Conservation (phyloP, 192 early-diverging fungal species). For the Coemansia sp. region DNA sequence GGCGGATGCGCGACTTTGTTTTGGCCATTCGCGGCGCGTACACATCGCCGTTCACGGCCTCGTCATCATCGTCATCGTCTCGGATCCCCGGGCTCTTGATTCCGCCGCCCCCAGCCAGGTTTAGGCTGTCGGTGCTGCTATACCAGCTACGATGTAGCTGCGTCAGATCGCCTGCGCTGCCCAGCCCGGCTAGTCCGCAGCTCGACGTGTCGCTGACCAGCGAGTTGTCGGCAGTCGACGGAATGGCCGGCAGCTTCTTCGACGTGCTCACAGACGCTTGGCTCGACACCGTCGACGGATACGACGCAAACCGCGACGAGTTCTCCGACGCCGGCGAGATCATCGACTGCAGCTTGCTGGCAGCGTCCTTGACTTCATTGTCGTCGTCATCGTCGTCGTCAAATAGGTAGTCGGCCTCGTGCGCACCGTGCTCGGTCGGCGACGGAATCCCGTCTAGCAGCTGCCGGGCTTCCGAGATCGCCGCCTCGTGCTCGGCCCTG, state of each 20-base stretch:
- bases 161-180: constrained; percentile 28
- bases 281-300: constrained; percentile 38
- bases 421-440: constrained; percentile 25
- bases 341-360: constrained; percentile 33
- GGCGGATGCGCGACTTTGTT: constrained; percentile 30
- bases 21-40: constrained; percentile 22
- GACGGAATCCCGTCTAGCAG: constrained; percentile 46
- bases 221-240: constrained; percentile 22
- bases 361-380: neutral
- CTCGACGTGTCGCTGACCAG: constrained; percentile 9
- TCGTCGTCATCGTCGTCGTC: constrained; percentile 30
- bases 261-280: constrained; percentile 17
- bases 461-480: constrained; percentile 44
- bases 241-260: constrained; percentile 20
- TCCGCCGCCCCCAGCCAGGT: constrained; percentile 32
- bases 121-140: constrained; percentile 46
- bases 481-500: constrained; percentile 28
- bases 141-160: constrained; percentile 49
- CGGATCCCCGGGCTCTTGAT: constrained; percentile 8
- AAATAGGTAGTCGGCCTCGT: constrained; percentile 52
- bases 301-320: constrained; percentile 34
- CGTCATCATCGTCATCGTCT: constrained; percentile 3
- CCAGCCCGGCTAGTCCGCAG: neutral
- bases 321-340: constrained; percentile 37
- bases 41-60: constrained; percentile 4